Percentiles rank a stretch among this genome's conserved stretches.
Evolutionary conservation across 148 eudicot species (phyloP).

Genomic region (Dysphania ambrosioides): DNA sequence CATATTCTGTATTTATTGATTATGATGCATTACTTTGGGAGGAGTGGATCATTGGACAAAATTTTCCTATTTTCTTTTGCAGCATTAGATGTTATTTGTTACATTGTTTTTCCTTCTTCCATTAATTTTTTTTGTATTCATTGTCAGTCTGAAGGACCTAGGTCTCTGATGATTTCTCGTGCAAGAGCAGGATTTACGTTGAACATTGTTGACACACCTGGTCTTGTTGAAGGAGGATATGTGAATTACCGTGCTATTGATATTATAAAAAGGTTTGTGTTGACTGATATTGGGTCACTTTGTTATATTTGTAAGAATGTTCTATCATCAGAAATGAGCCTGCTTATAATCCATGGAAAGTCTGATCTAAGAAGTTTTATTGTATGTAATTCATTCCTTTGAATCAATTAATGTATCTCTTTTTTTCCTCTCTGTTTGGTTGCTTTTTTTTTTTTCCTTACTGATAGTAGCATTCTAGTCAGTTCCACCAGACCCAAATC

Average conservation of each 20-base stretch:
- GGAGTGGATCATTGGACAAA: too few relatives aligned
- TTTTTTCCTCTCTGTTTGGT: neutral
- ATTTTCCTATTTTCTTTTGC: neutral
- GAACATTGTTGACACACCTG: constrained; percentile 92
- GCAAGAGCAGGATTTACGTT: constrained; percentile 77
- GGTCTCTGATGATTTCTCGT: constrained; percentile 93
- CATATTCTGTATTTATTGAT: neutral
- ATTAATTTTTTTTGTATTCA: constrained; percentile 8
- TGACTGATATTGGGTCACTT: neutral
- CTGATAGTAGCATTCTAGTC: too few relatives aligned
- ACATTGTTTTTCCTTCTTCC: neutral
- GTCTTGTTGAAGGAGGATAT: constrained; percentile 96
- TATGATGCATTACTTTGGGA: neutral
- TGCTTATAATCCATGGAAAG: neutral
- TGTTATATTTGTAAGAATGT: neutral
- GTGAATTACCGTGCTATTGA: constrained; percentile 76
- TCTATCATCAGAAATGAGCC: neutral
- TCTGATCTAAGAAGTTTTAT: neutral
- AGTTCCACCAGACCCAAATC: too few relatives aligned
- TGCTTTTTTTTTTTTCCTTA: too few relatives aligned
- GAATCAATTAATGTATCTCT: neutral
- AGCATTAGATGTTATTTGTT: neutral
- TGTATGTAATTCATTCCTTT: too few relatives aligned
- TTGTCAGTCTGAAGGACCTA: constrained; percentile 71
- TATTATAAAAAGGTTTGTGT: constrained; percentile 67